Evolutionary conservation across 2,329 filamentous ascomycete genomes (phyloP), one percentile per base, ranked within the genome.

Genomic region (Neonectria sp.): DNA sequence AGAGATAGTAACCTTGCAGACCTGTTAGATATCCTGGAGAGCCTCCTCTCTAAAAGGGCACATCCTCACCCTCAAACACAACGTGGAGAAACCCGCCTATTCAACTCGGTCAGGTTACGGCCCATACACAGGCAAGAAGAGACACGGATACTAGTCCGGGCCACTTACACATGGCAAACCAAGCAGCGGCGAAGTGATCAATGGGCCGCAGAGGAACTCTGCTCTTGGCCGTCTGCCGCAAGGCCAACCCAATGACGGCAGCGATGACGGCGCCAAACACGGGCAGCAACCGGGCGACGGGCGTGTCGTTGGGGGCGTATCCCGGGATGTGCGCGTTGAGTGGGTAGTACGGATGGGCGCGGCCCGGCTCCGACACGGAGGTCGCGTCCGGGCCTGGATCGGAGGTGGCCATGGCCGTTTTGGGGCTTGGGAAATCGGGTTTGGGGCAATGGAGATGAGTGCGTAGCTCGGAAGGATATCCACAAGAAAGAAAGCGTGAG

Each of bases 21-120:
- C 12, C 25, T 48, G 29, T 69, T 8, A 68, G 56, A 48, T 35
- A 24, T 27, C 24, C 17, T 12, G 8, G 7, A 21, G 12, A 25
- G 11, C 11, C 25, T 8, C 12, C 11, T 24, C 5, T 2, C 6
- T 21, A 52, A 12, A 35, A 45, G 43, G 24, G 2, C 12, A 29
- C 12, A 15, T 17, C 3, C 78, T 68, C 71, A 89, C 92, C 93
- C 83, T 97, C 94, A 79, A 97, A 97, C 76, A 92, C 91, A 62
- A 92, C 86, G 81, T 97, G 95, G 43, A 97, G 85, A 72, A 87
- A 89, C 2, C 89, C 90, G 73, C 88, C 89, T 91, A 58, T 3
- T 7, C 13, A 7, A n/a, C 1, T 3, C 15, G n/a, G 37, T 40
- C 13, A 40, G 15, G n/a, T 17, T 40, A n/a, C 37, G 6, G 37